A percentile compares a stretch with the other conserved stretches of the same genome.
phyloP scores from a whole-genome alignment of 148 eudicot genomes.

The Camellia japonica region DNA sequence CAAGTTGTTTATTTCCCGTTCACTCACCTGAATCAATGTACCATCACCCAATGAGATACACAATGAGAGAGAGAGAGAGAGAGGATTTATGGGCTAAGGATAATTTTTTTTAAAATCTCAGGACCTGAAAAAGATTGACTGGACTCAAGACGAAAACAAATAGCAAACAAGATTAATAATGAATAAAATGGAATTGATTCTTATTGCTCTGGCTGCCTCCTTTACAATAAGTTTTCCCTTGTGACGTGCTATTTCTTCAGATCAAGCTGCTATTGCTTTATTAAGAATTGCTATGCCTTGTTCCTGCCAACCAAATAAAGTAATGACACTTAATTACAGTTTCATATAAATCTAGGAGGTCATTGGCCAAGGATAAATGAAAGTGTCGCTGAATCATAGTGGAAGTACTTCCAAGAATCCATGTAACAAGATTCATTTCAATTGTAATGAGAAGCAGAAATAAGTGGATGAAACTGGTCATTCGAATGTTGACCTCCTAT shows the following conservation, averaged over 20 bases:
- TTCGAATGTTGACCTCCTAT: background rate
- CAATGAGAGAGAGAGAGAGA: background rate
- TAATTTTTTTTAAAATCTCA: background rate
- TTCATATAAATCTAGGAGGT: background rate
- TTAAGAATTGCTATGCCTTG: constrained; percentile 83
- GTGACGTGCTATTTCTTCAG: constrained; percentile 68
- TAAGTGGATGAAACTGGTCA: background rate
- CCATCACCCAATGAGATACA: background rate
- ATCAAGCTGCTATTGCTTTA: constrained; percentile 79
- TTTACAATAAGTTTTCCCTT: constrained; percentile 85
- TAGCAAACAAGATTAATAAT: background rate
- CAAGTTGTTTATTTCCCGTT: constrained; percentile 16
- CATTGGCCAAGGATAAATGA: background rate
- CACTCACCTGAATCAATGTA: constrained; percentile 13
- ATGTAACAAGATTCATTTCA: background rate
- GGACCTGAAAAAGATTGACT: too few relatives aligned
- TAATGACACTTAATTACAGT: background rate
- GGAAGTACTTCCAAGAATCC: background rate
- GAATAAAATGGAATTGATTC: constrained; percentile 8
- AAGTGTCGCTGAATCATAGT: background rate
- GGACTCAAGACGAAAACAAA: too few relatives aligned
- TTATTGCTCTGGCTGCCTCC: constrained; percentile 93
- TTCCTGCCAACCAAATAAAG: constrained; percentile 43
- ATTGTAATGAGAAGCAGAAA: background rate
- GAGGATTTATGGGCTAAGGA: background rate